Percentiles rank a stretch among this genome's conserved stretches.
Conservation (phyloP, 768 basidiomycete genomes). For the Mycena vitilis region DNA sequence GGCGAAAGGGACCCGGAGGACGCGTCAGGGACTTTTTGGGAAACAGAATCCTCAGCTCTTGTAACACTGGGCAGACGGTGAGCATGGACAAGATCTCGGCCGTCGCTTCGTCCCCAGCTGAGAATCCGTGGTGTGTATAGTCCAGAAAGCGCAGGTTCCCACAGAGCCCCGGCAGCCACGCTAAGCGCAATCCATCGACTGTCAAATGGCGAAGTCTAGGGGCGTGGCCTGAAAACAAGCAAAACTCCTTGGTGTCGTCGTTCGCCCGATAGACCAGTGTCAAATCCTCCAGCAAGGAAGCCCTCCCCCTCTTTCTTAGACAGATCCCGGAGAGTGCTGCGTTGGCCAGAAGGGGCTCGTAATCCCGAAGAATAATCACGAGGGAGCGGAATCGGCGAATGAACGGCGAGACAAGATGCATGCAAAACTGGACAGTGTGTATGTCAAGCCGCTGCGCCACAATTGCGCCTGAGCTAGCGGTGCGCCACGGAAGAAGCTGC, state of each 20-base stretch:
- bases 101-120: conserved; percentile 64
- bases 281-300: conserved; percentile 62
- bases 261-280: conserved; percentile 70
- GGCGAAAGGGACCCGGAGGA: conserved; percentile 43
- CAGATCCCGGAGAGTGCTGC: conserved; percentile 70
- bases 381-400: conserved; percentile 73
- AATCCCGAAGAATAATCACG: conserved; percentile 63
- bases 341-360: conserved; percentile 76
- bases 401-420: conserved; percentile 66
- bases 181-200: conserved; percentile 72
- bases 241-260: conserved; percentile 76
- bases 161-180: conserved; percentile 73
- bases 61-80: conserved; percentile 61
- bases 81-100: conserved; percentile 70
- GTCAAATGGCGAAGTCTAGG: conserved; percentile 67
- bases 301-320: conserved; percentile 48
- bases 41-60: conserved; percentile 68
- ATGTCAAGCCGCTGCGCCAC: conserved; percentile 36
- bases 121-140: conserved; percentile 81
- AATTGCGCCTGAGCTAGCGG: conserved; percentile 39
- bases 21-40: conserved; percentile 50
- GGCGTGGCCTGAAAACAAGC: conserved; percentile 70
- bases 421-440: conserved; percentile 67
- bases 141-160: conserved; percentile 71
- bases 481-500: conserved; percentile 53